Percentiles rank a stretch among this genome's conserved stretches.
phyloP scores from a whole-genome alignment of 148 eudicot species.

The Camellia japonica region DNA sequence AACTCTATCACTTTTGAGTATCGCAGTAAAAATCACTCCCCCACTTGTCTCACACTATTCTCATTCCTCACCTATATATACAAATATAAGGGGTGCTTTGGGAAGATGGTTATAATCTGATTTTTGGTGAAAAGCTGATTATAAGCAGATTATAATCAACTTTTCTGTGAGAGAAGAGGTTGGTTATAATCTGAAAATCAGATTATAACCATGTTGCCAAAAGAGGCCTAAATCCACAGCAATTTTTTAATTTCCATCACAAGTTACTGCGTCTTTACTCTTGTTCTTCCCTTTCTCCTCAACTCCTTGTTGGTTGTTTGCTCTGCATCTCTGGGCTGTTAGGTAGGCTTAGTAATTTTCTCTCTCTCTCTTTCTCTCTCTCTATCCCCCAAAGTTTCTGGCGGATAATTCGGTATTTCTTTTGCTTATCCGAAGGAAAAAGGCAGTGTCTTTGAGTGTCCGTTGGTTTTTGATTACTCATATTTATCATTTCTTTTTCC shows the following conservation, averaged over 20 bases:
- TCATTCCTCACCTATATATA: neutral
- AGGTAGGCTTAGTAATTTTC: neutral
- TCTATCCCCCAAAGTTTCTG: slow-evolving; percentile 2
- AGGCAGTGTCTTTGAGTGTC: neutral
- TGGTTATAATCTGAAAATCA: no score
- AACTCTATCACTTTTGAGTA: neutral
- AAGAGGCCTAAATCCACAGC: no score
- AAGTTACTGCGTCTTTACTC: neutral
- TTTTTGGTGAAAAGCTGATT: no score
- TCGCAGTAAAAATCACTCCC: neutral
- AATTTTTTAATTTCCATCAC: neutral
- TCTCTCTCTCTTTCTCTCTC: neutral
- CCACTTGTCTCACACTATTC: neutral
- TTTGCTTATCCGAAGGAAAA: slow-evolving; percentile 9
- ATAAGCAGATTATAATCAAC: no score
- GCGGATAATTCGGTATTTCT: slow-evolving; percentile 9
- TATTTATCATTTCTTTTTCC: neutral
- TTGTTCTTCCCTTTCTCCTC: neutral
- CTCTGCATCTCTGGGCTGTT: neutral
- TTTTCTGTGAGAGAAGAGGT: no score
- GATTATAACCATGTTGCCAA: no score
- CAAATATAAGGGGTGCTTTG: no score
- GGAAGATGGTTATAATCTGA: no score
- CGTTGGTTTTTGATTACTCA: neutral
- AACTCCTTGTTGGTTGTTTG: neutral